Percentiles rank a stretch among this genome's conserved stretches.
phyloP scores from a whole-genome alignment of 2,329 filamentous ascomycete genomes.

The Gaeumannomyces tritici region DNA sequence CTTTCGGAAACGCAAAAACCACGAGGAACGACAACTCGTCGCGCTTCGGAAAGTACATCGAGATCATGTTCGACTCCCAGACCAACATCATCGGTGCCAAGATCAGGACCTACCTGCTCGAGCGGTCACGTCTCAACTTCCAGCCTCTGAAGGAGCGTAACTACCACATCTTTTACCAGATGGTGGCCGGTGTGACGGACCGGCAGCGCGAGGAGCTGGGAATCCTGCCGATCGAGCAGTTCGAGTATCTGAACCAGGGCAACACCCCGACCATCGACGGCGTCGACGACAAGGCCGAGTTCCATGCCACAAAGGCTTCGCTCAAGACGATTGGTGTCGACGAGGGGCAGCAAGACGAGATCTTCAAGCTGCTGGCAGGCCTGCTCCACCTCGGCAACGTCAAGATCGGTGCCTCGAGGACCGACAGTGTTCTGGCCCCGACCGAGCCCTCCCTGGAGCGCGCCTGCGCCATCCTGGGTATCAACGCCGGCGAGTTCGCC shows the following conservation, averaged over 20 bases:
- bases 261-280: constrained; percentile 85
- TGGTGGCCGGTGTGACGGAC: constrained; percentile 85
- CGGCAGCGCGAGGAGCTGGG: constrained; percentile 71
- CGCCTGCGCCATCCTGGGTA: constrained; percentile 78
- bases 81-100: constrained; percentile 97
- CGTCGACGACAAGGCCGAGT: constrained; percentile 92
- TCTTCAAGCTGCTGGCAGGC: constrained; percentile 85
- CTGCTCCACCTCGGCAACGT: constrained; percentile 92
- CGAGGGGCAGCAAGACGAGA: constrained; percentile 63
- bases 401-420: constrained; percentile 85
- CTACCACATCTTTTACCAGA: constrained; percentile 98
- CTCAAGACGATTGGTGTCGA: constrained; percentile 80
- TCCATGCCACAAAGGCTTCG: constrained; percentile 77
- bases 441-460: constrained; percentile 74
- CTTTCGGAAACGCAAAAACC: constrained; percentile 99
- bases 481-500: constrained; percentile 76
- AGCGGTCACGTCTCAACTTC: constrained; percentile 92
- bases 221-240: constrained; percentile 76
- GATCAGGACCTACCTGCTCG: constrained; percentile 90
- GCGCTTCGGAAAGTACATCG: constrained; percentile 98
- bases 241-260: constrained; percentile 93
- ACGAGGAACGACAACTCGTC: constrained; percentile 99
- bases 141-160: constrained; percentile 96
- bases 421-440: constrained; percentile 73
- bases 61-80: constrained; percentile 95